These are phyloP conservation scores for Otatea glauca DNA, from an alignment of 176 grass and related monocot genomes.

Conservation along the genomic window DNA sequence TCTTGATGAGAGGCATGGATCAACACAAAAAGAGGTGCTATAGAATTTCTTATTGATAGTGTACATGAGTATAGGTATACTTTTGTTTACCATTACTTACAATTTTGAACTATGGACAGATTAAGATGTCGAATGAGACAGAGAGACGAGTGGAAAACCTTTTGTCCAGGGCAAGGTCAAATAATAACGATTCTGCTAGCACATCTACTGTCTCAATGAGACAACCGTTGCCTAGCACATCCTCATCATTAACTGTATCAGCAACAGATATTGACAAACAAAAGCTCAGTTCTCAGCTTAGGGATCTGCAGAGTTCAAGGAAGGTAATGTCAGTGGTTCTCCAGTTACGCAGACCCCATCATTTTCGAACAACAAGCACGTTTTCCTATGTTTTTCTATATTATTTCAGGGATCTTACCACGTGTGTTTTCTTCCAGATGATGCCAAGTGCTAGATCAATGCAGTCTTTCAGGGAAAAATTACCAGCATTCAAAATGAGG, in stretches of 20 bases:
- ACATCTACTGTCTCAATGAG: slow-evolving; percentile 46
- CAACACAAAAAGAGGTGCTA: slow-evolving; percentile 87
- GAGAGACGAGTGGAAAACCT: slow-evolving; percentile 83
- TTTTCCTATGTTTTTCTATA: background rate
- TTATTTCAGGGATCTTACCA: background rate
- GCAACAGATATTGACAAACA: slow-evolving; percentile 57
- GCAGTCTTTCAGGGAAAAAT: slow-evolving; percentile 86
- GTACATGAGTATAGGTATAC: background rate
- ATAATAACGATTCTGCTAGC: slow-evolving; percentile 56
- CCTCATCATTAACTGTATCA: slow-evolving; percentile 43
- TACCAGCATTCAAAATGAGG: slow-evolving; percentile 81
- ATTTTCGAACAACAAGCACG: background rate
- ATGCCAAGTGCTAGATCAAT: slow-evolving; percentile 66
- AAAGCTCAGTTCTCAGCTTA: slow-evolving; percentile 73
- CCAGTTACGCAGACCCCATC: slow-evolving; percentile 8
- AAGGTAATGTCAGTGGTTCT: slow-evolving; percentile 58
- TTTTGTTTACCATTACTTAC: slow-evolving; percentile 46
- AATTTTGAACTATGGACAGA: slow-evolving; percentile 60
- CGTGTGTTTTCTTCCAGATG: slow-evolving; percentile 52
- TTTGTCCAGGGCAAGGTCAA: slow-evolving; percentile 63
- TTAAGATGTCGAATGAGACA: slow-evolving; percentile 95
- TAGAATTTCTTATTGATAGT: slow-evolving; percentile 38
- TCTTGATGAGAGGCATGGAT: slow-evolving; percentile 93
- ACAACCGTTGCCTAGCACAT: slow-evolving; percentile 47
- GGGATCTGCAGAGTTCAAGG: slow-evolving; percentile 78